Base-by-base conservation (phyloP, 73 alveolate species). In the Paramecium caudatum region DNA sequence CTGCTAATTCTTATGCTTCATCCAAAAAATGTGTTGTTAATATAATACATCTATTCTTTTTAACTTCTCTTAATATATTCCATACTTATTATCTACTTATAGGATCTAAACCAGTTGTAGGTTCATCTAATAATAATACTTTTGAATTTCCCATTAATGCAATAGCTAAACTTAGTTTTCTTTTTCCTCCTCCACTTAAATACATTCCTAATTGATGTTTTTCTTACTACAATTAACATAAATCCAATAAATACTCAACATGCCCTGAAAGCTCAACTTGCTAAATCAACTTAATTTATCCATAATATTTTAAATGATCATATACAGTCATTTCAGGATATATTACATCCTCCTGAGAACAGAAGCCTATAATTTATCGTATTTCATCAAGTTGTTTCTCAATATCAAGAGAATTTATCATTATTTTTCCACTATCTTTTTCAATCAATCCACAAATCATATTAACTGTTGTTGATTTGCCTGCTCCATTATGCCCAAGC, bases 1-100 rank as follows among this genome's bases (percentile, higher is more conserved):
- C 98, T 36, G 98, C 97, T 23, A 97, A 86, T 82, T 90, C 94
- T 90, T 97, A 98, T 1, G 98, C 99, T 92, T 97, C 99, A 90
- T 97, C 99, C 41, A 97, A 91, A 82, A 96, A 95, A 94, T 97
- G 98, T 4, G 99, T 95, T 32, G 95, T 92, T 49, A 94, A 80
- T 27, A 94, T 74, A 4, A 94, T 81, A 46, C 95, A 55, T 84
- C 94, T 81, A 12, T 82, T 92, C 37, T 70, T 33, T 81, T 61
- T 92, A 4, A 90, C 49, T 5, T 36, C 68, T 32, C 62, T 87
- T 39, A 94, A 68, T 16, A 93, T 61, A 32, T 83, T 93, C 93
- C 95, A 90, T 37, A 94, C 90, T 36, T 92, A 33, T 27, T 92
- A 45, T 49, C 98, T 39, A 63, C 94, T 86, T 23, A 70, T 81